phyloP scores from a whole-genome alignment of 345 rosid species.

The Orychophragmus violaceus region DNA sequence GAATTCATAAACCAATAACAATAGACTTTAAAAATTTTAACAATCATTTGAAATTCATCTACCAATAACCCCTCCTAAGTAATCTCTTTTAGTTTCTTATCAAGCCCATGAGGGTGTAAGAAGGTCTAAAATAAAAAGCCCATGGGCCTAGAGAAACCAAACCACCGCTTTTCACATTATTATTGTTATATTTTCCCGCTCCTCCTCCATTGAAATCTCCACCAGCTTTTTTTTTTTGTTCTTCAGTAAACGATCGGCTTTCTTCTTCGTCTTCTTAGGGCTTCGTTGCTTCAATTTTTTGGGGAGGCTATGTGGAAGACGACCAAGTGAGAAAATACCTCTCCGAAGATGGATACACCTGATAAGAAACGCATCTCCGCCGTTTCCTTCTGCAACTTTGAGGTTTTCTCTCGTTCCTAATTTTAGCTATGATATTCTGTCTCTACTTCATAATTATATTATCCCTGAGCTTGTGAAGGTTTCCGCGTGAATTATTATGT shows the following conservation, averaged over 20 bases:
- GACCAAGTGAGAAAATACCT: background rate
- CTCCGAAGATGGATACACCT: slow-evolving; percentile 53
- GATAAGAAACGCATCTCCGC: slow-evolving; percentile 42
- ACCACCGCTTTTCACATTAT: slow-evolving; percentile 6
- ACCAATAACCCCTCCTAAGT: too few relatives aligned
- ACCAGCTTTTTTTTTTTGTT: too few relatives aligned
- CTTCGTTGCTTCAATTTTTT: background rate
- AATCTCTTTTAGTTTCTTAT: background rate
- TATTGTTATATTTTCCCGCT: too few relatives aligned
- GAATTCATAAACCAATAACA: too few relatives aligned
- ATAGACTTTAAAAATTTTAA: too few relatives aligned
- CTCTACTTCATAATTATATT: background rate
- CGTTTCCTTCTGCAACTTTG: slow-evolving; percentile 36
- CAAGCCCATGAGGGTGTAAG: background rate
- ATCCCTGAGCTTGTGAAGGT: background rate
- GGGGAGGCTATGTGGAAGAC: background rate
- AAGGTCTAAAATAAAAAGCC: background rate
- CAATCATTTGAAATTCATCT: too few relatives aligned
- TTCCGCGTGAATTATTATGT: background rate
- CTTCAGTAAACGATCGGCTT: background rate
- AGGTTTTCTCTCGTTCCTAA: slow-evolving; percentile 31
- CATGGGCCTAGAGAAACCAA: background rate
- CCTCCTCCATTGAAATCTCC: slow-evolving; percentile 26
- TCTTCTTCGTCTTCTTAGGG: background rate
- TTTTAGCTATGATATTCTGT: background rate